phyloP scores from a whole-genome alignment of 371 early-diverging fungal species.

The Mucor velutinosus region DNA sequence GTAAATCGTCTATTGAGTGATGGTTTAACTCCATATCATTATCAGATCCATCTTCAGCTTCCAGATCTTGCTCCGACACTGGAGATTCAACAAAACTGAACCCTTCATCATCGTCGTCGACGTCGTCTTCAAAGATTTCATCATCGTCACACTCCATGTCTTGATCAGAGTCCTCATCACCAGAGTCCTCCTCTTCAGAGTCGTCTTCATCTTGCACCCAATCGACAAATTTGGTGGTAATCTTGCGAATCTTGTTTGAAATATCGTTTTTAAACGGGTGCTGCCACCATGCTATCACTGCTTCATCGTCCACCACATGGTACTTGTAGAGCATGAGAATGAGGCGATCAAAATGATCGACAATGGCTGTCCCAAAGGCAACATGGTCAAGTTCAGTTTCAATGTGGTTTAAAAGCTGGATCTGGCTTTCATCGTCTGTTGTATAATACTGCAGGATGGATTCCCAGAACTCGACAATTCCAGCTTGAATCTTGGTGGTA shows the following conservation, averaged over 20 bases:
- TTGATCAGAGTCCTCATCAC: slow-evolving; percentile 6
- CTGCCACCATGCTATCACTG: slow-evolving; percentile 43
- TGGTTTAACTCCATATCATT: slow-evolving; percentile 7
- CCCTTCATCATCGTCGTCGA: slow-evolving; percentile 21
- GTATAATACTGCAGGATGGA: slow-evolving; percentile 39
- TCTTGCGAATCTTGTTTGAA: slow-evolving; percentile 11
- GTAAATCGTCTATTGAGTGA: slow-evolving; percentile 6
- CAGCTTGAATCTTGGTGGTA: slow-evolving; percentile 27
- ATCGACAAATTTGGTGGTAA: slow-evolving; percentile 19
- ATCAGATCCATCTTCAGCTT: slow-evolving; percentile 23
- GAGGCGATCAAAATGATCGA: slow-evolving; percentile 38
- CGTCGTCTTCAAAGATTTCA: slow-evolving; percentile 8
- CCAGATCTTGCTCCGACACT: slow-evolving; percentile 19
- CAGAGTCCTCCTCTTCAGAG: slow-evolving; percentile 13
- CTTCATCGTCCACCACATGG: slow-evolving; percentile 47
- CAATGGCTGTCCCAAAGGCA: slow-evolving; percentile 4
- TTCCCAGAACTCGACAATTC: slow-evolving; percentile 45
- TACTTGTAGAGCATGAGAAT: slow-evolving; percentile 45
- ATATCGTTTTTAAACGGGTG: slow-evolving; percentile 7
- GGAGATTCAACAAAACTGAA: slow-evolving; percentile 16
- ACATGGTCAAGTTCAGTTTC: slow-evolving; percentile 16
- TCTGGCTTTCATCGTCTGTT: slow-evolving; percentile 30
- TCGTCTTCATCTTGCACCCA: slow-evolving; percentile 23
- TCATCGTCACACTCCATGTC: slow-evolving; percentile 3
- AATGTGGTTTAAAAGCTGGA: slow-evolving; percentile 31